Percentiles rank a stretch among this genome's conserved stretches.
Evolutionary conservation across 2,329 filamentous ascomycete species (phyloP).

Genomic region (Conoideocrella luteorostrata): DNA sequence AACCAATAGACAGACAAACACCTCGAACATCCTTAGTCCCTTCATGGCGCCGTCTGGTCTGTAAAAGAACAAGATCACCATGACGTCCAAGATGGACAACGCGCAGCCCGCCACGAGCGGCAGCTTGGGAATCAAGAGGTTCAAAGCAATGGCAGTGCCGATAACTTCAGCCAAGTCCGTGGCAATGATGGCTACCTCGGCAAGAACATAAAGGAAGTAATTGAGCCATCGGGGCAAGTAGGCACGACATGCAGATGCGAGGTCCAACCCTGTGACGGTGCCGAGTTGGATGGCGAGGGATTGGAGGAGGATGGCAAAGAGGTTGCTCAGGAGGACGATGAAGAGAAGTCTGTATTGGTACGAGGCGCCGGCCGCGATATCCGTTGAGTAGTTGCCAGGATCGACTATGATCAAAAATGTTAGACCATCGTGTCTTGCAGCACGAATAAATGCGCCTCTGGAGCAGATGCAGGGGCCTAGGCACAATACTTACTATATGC

Average conservation of each 20-base stretch:
- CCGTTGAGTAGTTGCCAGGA: slow-evolving; percentile 64
- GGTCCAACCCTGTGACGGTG: slow-evolving; percentile 60
- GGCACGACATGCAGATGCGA: slow-evolving; percentile 59
- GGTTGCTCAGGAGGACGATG: slow-evolving; percentile 60
- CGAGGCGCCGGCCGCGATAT: slow-evolving; percentile 60
- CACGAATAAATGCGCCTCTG: no score
- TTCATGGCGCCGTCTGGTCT: slow-evolving; percentile 51
- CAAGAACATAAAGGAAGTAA: slow-evolving; percentile 52
- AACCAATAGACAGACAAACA: slow-evolving; percentile 56
- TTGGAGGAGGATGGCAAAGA: slow-evolving; percentile 67
- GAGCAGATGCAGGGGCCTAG: no score
- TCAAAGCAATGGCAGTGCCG: slow-evolving; percentile 63
- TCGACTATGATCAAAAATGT: slow-evolving; percentile 34
- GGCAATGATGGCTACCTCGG: slow-evolving; percentile 63
- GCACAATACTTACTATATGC: slow-evolving; percentile 47
- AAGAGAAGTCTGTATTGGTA: slow-evolving; percentile 62
- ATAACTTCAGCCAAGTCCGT: slow-evolving; percentile 69
- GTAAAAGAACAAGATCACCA: slow-evolving; percentile 63
- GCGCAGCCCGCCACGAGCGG: slow-evolving; percentile 63
- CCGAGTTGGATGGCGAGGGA: slow-evolving; percentile 63
- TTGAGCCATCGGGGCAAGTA: slow-evolving; percentile 62
- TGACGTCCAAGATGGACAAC: slow-evolving; percentile 61
- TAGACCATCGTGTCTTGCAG: no score
- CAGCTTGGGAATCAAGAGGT: slow-evolving; percentile 56
- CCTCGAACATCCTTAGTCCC: slow-evolving; percentile 56